Conservation (phyloP, 1,284 basidiomycete genomes). For the Sporisorium scitamineum region DNA sequence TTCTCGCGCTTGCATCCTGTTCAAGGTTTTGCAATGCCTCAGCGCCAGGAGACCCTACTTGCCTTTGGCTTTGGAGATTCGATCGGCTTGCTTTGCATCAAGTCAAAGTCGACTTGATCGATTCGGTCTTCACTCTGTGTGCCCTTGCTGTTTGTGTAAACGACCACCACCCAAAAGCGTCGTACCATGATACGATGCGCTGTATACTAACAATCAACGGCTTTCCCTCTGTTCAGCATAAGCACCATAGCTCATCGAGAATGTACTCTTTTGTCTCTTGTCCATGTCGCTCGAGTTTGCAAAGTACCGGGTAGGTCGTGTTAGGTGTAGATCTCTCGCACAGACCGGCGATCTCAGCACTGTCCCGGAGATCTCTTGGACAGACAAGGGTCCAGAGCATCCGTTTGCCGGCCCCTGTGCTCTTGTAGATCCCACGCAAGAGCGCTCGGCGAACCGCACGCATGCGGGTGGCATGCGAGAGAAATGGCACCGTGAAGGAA, state of each 20-base stretch:
- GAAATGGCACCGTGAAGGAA: no score
- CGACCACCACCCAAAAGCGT: neutral
- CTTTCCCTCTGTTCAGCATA: neutral
- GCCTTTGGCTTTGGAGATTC: constrained; percentile 49
- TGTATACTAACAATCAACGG: constrained; percentile 1
- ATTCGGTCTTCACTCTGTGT: neutral
- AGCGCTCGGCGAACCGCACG: neutral
- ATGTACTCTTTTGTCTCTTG: neutral
- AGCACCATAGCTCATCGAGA: neutral
- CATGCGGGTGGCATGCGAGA: neutral
- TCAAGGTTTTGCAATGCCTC: constrained; percentile 6
- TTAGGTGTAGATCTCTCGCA: no score
- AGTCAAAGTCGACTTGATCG: constrained; percentile 7
- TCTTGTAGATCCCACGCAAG: neutral
- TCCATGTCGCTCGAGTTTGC: no score
- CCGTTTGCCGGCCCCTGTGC: neutral
- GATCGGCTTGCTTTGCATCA: constrained; percentile 19
- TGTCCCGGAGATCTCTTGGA: neutral
- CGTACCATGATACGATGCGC: constrained; percentile 9
- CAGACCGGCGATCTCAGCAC: constrained; percentile 4
- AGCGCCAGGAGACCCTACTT: constrained; percentile 14
- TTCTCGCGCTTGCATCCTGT: constrained; percentile 46
- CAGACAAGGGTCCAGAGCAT: neutral
- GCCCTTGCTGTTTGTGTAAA: constrained; percentile 1
- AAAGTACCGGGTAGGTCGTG: no score